Evolutionary conservation across 495 filamentous ascomycete species (phyloP).

Genomic region (Aspergillus campestris): DNA sequence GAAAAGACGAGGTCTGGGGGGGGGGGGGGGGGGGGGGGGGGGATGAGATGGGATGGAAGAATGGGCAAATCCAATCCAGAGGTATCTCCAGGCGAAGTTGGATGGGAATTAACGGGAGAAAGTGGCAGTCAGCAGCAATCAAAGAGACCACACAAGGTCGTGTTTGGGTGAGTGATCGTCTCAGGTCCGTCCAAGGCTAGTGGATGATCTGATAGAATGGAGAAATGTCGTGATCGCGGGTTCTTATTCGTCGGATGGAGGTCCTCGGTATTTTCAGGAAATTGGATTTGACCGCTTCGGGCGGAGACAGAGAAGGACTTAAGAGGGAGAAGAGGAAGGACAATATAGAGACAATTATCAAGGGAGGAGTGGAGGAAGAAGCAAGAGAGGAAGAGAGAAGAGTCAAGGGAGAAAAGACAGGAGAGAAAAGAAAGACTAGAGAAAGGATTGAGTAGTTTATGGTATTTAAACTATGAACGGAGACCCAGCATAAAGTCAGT

Average conservation of each 20-base stretch:
- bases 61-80: background rate
- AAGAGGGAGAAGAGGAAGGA: background rate
- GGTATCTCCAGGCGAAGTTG: constrained; percentile 1
- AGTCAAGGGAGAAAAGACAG: background rate
- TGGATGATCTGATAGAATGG: constrained; percentile 44
- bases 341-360: background rate
- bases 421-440: background rate
- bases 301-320: background rate
- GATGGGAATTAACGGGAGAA: constrained; percentile 1
- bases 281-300: constrained; percentile 17
- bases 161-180: constrained; percentile 10
- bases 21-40: background rate
- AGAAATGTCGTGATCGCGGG: constrained; percentile 43
- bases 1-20: constrained; percentile 3
- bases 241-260: constrained; percentile 21
- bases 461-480: no score
- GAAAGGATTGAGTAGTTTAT: background rate
- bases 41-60: background rate
- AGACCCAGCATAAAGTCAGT: no score
- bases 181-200: constrained; percentile 19
- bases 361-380: background rate
- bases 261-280: constrained; percentile 1
- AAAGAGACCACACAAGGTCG: constrained; percentile 3
- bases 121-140: constrained; percentile 3
- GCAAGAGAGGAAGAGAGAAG: background rate